Evolutionary conservation across 1,284 basidiomycete species (phyloP).

Genomic region (Tausonia pullulans): DNA sequence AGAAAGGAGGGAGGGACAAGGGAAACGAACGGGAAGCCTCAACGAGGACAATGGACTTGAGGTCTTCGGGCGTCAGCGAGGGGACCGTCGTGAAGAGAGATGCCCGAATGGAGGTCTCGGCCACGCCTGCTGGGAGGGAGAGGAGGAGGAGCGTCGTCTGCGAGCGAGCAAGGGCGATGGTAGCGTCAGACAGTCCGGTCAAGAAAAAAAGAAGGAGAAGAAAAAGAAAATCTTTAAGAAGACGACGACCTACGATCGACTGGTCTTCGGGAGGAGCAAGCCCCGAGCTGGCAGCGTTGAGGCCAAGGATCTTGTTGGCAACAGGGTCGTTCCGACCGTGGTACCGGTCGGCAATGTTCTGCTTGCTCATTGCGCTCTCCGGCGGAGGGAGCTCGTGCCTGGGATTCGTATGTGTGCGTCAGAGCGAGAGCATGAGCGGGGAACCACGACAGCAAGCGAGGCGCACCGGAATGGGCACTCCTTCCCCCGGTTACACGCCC

Average conservation of each 20-base stretch:
- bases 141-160: slow-evolving; percentile 88
- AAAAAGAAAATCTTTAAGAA: neutral
- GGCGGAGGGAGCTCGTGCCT: slow-evolving; percentile 70
- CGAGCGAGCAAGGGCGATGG: neutral
- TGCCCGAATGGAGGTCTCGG: slow-evolving; percentile 68
- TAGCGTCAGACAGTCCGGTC: neutral
- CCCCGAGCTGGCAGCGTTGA: slow-evolving; percentile 63
- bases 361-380: slow-evolving; percentile 62
- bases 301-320: slow-evolving; percentile 69
- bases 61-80: slow-evolving; percentile 50
- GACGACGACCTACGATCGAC: slow-evolving; percentile 53
- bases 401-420: neutral
- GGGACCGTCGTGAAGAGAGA: slow-evolving; percentile 61
- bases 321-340: slow-evolving; percentile 84
- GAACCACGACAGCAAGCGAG: too few relatives aligned
- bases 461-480: slow-evolving; percentile 80
- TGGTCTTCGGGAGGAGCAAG: slow-evolving; percentile 80
- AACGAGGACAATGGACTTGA: slow-evolving; percentile 79
- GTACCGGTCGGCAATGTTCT: slow-evolving; percentile 86
- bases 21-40: slow-evolving; percentile 29
- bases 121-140: slow-evolving; percentile 59
- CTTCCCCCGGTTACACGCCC: slow-evolving; percentile 78
- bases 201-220: neutral
- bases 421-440: too few relatives aligned
- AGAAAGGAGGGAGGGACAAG: neutral